Evolutionary conservation across 345 rosid genomes (phyloP).

Genomic region (Viola odorata): DNA sequence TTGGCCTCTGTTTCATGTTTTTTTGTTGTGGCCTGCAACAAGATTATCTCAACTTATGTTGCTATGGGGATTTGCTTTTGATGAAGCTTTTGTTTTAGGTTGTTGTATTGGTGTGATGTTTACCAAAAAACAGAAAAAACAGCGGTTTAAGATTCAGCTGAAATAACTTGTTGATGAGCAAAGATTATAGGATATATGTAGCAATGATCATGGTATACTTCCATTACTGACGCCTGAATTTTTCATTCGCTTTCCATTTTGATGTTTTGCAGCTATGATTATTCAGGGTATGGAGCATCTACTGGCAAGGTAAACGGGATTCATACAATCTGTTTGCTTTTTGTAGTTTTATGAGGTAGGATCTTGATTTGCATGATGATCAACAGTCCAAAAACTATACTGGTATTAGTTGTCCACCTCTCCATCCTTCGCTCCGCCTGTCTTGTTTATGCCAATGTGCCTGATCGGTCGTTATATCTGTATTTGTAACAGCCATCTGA

Average conservation of each 20-base stretch:
- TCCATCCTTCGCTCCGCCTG: neutral
- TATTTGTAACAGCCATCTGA: slow-evolving; percentile 64
- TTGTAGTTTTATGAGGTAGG: neutral
- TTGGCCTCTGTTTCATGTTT: too few relatives aligned
- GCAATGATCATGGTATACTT: neutral
- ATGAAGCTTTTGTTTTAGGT: too few relatives aligned
- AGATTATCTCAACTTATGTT: too few relatives aligned
- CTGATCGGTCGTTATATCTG: slow-evolving; percentile 16
- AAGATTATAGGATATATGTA: neutral
- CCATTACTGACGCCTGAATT: neutral
- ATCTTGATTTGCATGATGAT: neutral
- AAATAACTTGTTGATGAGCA: neutral
- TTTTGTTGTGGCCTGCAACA: too few relatives aligned
- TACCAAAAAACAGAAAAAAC: too few relatives aligned
- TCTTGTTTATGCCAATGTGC: neutral
- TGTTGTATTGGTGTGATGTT: too few relatives aligned
- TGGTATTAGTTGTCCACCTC: neutral
- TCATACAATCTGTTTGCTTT: neutral
- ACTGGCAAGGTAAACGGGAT: slow-evolving; percentile 74
- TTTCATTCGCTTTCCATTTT: neutral
- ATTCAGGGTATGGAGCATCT: slow-evolving; percentile 99
- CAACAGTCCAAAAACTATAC: neutral
- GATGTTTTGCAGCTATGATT: slow-evolving; percentile 69
- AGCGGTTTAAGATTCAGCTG: neutral
- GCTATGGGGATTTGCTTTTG: too few relatives aligned